These are phyloP conservation scores for Clausena lansium DNA, from an alignment of 345 rosid species.

Conservation along the genomic window DNA sequence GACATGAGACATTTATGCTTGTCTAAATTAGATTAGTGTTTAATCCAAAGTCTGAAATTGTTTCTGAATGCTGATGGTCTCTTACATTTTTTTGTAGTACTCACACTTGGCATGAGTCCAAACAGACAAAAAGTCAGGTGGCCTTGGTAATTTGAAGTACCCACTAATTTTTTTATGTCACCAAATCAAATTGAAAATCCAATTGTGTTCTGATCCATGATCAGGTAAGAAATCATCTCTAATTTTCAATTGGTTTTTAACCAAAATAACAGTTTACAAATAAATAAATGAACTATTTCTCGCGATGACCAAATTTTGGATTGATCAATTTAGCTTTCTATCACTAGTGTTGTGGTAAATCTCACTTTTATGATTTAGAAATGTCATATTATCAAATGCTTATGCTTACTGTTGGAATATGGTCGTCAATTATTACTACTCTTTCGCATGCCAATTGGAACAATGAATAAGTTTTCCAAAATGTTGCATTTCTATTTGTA, in stretches of 20 bases:
- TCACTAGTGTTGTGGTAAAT: neutral
- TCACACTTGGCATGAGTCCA: slow-evolving; percentile 99
- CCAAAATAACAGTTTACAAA: neutral
- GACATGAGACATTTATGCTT: neutral
- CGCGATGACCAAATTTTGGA: neutral
- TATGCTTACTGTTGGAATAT: neutral
- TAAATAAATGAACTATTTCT: neutral
- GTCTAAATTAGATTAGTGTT: neutral
- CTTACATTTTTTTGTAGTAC: slow-evolving; percentile 42
- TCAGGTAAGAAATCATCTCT: slow-evolving; percentile 50
- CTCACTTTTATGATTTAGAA: neutral
- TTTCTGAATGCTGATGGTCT: neutral
- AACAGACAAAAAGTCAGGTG: slow-evolving; percentile 96
- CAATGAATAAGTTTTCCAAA: neutral
- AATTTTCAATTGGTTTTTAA: neutral
- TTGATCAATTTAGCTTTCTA: neutral
- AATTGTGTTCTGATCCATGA: slow-evolving; percentile 85
- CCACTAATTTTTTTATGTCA: slow-evolving; percentile 85
- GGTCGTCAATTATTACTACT: neutral
- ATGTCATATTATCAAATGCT: neutral
- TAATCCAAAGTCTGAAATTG: neutral
- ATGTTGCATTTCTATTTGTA: neutral
- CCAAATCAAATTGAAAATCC: slow-evolving; percentile 82
- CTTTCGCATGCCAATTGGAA: neutral
- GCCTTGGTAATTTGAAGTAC: slow-evolving; percentile 93